A percentile compares a stretch with the other conserved stretches of the same genome.
Evolutionary conservation across 1,284 basidiomycete species (phyloP).

Genomic region (Trichosporon inkin): DNA sequence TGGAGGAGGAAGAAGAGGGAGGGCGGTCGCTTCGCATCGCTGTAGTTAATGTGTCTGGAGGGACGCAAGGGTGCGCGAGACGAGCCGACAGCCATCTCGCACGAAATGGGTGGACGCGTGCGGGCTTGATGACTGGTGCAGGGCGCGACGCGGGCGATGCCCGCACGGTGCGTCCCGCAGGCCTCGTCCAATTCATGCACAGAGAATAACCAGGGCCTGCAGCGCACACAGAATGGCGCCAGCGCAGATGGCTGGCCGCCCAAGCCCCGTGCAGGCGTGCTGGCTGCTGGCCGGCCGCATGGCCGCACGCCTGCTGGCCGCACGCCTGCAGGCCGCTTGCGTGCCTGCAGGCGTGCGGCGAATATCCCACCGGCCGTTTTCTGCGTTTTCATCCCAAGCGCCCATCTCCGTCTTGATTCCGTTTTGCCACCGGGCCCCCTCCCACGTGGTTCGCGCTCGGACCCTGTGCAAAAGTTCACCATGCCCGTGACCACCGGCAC

Average conservation of each 20-base stretch:
- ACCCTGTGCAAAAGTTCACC: constrained; percentile 11
- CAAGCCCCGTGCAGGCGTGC: too few relatives aligned
- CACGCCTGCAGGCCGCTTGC: too few relatives aligned
- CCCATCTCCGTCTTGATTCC: not conserved
- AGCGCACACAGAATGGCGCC: not conserved
- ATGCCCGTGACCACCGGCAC: not conserved
- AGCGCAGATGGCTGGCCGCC: constrained; percentile 7
- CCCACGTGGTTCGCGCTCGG: constrained; percentile 5
- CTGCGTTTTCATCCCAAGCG: not conserved
- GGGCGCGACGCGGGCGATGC: not conserved
- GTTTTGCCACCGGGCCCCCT: constrained; percentile 1
- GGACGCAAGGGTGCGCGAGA: not conserved
- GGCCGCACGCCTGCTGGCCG: too few relatives aligned
- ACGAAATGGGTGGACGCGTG: not conserved
- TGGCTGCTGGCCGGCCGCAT: too few relatives aligned
- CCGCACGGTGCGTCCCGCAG: not conserved
- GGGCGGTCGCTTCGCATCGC: constrained; percentile 1
- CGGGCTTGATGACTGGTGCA: not conserved
- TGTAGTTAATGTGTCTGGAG: not conserved
- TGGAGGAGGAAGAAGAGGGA: constrained; percentile 7
- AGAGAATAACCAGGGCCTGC: constrained; percentile 1
- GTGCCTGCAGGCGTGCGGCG: too few relatives aligned
- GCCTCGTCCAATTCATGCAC: not conserved
- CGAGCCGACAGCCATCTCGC: not conserved
- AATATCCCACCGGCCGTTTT: not conserved